A percentile compares a stretch with the other conserved stretches of the same genome.
phyloP scores from a whole-genome alignment of 495 filamentous ascomycete genomes.

The Penicillium herquei region DNA sequence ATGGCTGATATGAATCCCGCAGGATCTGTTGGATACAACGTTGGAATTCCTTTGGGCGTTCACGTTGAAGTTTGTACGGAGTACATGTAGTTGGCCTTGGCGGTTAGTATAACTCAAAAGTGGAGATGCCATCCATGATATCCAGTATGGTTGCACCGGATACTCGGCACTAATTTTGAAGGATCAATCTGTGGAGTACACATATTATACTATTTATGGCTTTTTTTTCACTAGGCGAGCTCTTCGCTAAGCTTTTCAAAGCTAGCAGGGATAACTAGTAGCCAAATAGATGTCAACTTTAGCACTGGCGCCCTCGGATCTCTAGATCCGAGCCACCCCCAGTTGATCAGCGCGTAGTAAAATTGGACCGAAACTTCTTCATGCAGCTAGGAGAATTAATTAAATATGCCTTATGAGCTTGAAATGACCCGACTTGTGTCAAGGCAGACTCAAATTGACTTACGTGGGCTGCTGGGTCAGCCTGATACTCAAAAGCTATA shows the following conservation, averaged over 20 bases:
- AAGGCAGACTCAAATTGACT: not conserved
- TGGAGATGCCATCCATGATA: conserved; percentile 5
- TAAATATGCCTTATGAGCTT: not conserved
- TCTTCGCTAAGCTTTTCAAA: conserved; percentile 1
- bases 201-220: not conserved
- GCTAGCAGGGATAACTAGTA: not conserved
- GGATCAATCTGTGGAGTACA: not conserved
- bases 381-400: conserved; percentile 3
- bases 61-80: not conserved
- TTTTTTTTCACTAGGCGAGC: not conserved
- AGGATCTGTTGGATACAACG: not conserved
- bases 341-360: conserved; percentile 1
- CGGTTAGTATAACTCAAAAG: conserved; percentile 7
- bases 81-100: conserved; percentile 1
- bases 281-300: conserved; percentile 22
- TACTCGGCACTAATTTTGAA: not conserved
- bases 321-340: not conserved
- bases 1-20: too few species aligned
- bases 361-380: not conserved
- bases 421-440: too few species aligned
- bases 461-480: not conserved
- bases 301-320: conserved; percentile 9
- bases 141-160: conserved; percentile 9
- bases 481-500: not conserved
- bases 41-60: not conserved